Evolutionary conservation across 148 eudicot genomes (phyloP), one percentile per base, ranked within the genome.

Genomic region (Rhododendron williamsianum): DNA sequence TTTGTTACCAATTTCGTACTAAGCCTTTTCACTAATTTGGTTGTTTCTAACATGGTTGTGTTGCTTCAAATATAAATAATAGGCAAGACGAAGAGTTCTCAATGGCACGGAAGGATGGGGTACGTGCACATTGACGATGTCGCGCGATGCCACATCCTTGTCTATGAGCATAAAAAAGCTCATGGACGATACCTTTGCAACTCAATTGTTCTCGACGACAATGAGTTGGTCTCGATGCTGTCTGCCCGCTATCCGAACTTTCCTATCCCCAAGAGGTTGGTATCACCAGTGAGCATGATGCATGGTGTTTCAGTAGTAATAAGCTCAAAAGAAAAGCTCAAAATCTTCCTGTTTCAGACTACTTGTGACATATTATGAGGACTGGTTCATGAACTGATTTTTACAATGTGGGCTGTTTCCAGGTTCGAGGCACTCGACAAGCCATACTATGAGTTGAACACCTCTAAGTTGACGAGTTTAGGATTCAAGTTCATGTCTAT

Each of bases 61-160:
- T 65, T n/a, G 72, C 0, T 65, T 10, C 12, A 9, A 65, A 18
- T 25, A 45, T 45, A 45, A 41, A 46, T 33, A 76, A 71, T 27
- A 96, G 99, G 99, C 30, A 94, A 94, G 76, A 90, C 88, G 41
- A 83, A 82, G 51, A 94, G 86, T 54, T 97, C 95, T 25, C 87
- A 93, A 69, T 90, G 89, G 88, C 92, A 94, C 87, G 99, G 99
- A 83, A 93, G 99, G 89, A 94, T 95, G 98, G 99, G 98, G 58
- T 97, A 95, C 65, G 91, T 97, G 80, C 98, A 97, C 84, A 93
- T 97, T 3, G 99, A 97, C 56, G 99, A 97, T 85, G 93, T 95
- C 21, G 99, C 99, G 7, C 84, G 60, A 60, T 92, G 93, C 82
- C 99, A 97, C 88, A 93, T 95, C 49, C 91, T 94, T 81, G 93